These are phyloP conservation scores for Corylus avellana DNA, from an alignment of 306 rosid genomes.

Conservation along the genomic window DNA sequence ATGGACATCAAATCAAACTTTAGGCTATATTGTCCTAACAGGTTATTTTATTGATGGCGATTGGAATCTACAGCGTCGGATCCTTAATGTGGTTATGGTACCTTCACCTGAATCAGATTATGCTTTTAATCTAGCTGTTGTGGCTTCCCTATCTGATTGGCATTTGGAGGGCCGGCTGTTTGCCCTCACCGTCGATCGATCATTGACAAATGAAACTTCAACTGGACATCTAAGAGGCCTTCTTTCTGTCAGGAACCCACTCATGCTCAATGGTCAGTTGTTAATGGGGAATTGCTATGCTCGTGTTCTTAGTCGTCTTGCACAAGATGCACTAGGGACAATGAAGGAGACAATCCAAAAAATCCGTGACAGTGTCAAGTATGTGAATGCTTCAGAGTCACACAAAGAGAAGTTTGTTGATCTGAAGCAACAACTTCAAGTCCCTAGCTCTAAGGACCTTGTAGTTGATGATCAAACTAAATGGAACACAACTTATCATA, in stretches of 20 bases:
- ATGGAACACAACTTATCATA: slow-evolving; percentile 86
- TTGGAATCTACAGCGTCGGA: slow-evolving; percentile 71
- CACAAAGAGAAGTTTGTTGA: slow-evolving; percentile 65
- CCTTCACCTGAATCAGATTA: slow-evolving; percentile 64
- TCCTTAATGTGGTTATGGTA: slow-evolving; percentile 67
- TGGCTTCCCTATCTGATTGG: slow-evolving; percentile 79
- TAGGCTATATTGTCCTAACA: slow-evolving; percentile 65
- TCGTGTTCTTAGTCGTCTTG: slow-evolving; percentile 74
- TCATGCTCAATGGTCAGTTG: slow-evolving; percentile 76
- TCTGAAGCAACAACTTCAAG: slow-evolving; percentile 78
- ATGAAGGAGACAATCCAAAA: slow-evolving; percentile 52
- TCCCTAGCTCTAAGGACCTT: slow-evolving; percentile 61
- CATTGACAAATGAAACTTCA: slow-evolving; percentile 55
- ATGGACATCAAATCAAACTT: slow-evolving; percentile 66
- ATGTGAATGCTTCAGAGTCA: slow-evolving; percentile 63
- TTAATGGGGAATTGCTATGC: slow-evolving; percentile 74
- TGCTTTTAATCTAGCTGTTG: slow-evolving; percentile 55
- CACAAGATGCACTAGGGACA: slow-evolving; percentile 49
- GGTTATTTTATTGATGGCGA: slow-evolving; percentile 84
- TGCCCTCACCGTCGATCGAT: slow-evolving; percentile 64
- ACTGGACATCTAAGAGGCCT: slow-evolving; percentile 61
- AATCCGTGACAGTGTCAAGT: slow-evolving; percentile 83
- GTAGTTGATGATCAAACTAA: slow-evolving; percentile 60
- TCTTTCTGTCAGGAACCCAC: slow-evolving; percentile 69
- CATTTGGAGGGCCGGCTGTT: slow-evolving; percentile 66